Conservation (phyloP, 768 basidiomycete species). For the Hygrophorus russula region DNA sequence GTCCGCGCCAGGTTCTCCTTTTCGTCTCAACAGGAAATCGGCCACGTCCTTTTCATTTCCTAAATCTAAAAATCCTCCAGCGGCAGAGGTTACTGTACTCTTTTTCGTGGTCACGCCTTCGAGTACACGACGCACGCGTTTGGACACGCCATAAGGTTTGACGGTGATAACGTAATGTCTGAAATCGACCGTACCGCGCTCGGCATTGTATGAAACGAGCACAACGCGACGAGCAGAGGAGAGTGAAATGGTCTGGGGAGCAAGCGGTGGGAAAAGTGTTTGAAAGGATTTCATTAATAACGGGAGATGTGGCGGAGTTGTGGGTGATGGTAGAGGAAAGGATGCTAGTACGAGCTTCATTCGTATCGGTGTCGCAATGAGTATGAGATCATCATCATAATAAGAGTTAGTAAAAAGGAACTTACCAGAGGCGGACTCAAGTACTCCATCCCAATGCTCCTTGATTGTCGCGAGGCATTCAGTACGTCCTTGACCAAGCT, state of each 20-base stretch:
- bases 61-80: constrained; percentile 56
- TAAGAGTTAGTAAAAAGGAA: constrained; percentile 5
- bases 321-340: constrained; percentile 65
- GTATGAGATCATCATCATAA: neutral
- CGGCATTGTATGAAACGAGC: constrained; percentile 82
- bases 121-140: constrained; percentile 79
- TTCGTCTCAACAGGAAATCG: constrained; percentile 77
- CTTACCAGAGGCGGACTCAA: constrained; percentile 84
- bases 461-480: constrained; percentile 51
- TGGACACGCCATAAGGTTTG: constrained; percentile 88
- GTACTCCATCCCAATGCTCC: constrained; percentile 80
- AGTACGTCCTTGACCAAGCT: constrained; percentile 81
- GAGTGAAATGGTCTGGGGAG: constrained; percentile 66
- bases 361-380: neutral
- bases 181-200: constrained; percentile 79
- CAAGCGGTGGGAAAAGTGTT: constrained; percentile 88
- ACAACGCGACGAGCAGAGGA: constrained; percentile 92
- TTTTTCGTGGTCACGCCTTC: constrained; percentile 35
- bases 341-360: constrained; percentile 83
- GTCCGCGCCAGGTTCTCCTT: constrained; percentile 49
- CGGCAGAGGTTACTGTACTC: constrained; percentile 19
- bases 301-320: constrained; percentile 72
- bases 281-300: constrained; percentile 96
- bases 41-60: constrained; percentile 90
- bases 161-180: constrained; percentile 94